Percentiles rank a stretch among this genome's conserved stretches.
phyloP scores from a whole-genome alignment of 2,329 filamentous ascomycete species.

The Pyrenophora graminea region DNA sequence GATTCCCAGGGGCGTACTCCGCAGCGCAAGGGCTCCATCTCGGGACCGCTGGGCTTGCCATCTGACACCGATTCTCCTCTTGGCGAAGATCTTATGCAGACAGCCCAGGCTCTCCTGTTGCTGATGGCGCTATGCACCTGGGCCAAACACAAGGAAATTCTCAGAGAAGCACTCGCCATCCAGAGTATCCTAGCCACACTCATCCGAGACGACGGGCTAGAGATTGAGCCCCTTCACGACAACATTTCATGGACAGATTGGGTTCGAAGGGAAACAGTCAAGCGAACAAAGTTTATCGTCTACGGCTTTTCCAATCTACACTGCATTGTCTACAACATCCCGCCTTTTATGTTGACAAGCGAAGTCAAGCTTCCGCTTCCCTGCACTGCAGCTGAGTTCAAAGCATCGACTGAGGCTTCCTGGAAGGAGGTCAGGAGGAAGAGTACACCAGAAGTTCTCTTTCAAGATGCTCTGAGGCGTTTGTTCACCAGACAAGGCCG shows the following conservation, averaged over 20 bases:
- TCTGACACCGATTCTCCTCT: conserved; percentile 22
- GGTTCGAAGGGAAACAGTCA: conserved; percentile 58
- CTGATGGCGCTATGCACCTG: conserved; percentile 65
- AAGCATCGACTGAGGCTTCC: conserved; percentile 54
- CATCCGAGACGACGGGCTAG: conserved; percentile 58
- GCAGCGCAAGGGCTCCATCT: conserved; percentile 21
- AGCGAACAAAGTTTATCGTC: conserved; percentile 61
- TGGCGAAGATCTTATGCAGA: conserved; percentile 58
- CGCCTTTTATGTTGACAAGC: conserved; percentile 60
- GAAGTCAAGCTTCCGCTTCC: conserved; percentile 61
- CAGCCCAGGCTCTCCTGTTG: conserved; percentile 66
- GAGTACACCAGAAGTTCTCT: conserved; percentile 29
- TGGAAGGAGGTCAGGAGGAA: conserved; percentile 51
- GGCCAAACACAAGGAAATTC: conserved; percentile 61
- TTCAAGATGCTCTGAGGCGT: conserved; percentile 41
- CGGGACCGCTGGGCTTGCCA: conserved; percentile 35
- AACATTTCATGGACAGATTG: conserved; percentile 61
- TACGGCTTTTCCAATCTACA: conserved; percentile 65
- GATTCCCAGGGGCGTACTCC: conserved; percentile 21
- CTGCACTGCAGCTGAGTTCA: conserved; percentile 60
- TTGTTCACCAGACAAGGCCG: conserved; percentile 41
- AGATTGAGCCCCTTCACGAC: conserved; percentile 59
- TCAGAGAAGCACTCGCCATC: conserved; percentile 61
- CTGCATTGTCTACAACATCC: conserved; percentile 65
- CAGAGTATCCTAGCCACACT: conserved; percentile 61